A percentile compares a stretch with the other conserved stretches of the same genome.
Conservation (phyloP, 2,329 filamentous ascomycete species). For the Hypoxylon sp. region DNA sequence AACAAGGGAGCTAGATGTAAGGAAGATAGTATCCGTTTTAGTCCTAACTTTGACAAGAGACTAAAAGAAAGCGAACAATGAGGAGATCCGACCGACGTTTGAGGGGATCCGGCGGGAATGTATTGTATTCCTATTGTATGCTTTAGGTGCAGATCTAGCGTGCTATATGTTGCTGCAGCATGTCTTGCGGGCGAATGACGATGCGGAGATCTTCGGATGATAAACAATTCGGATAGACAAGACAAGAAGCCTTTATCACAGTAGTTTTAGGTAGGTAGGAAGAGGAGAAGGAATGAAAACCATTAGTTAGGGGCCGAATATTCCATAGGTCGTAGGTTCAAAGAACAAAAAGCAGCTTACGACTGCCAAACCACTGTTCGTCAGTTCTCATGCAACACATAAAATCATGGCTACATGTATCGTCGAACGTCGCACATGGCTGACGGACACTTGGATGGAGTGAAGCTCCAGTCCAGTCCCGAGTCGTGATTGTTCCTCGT, state of each 20-base stretch:
- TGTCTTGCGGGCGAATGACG: slow-evolving; percentile 37
- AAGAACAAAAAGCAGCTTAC: slow-evolving; percentile 33
- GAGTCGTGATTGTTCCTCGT: slow-evolving; percentile 51
- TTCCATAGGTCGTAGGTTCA: slow-evolving; percentile 14
- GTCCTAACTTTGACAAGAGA: slow-evolving; percentile 30
- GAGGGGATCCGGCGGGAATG: slow-evolving; percentile 34
- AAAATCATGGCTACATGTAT: slow-evolving; percentile 29
- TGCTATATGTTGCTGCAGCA: slow-evolving; percentile 42
- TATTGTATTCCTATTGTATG: slow-evolving; percentile 17
- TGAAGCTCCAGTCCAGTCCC: slow-evolving; percentile 29
- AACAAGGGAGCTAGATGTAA: slow-evolving; percentile 30
- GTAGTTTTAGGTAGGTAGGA: slow-evolving; percentile 9
- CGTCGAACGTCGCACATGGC: slow-evolving; percentile 36
- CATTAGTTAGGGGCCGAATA: slow-evolving; percentile 16
- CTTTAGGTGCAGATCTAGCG: slow-evolving; percentile 38
- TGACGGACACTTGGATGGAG: slow-evolving; percentile 25
- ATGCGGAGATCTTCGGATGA: slow-evolving; percentile 39
- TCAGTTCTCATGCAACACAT: slow-evolving; percentile 42
- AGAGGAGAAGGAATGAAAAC: slow-evolving; percentile 13
- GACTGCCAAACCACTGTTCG: slow-evolving; percentile 23
- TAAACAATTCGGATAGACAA: slow-evolving; percentile 32
- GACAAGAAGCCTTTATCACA: slow-evolving; percentile 17
- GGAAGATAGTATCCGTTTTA: slow-evolving; percentile 27
- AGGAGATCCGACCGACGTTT: slow-evolving; percentile 22
- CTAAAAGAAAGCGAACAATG: slow-evolving; percentile 18